Evolutionary conservation across 768 basidiomycete species (phyloP), one percentile per base, ranked within the genome.

Genomic region (Kwoniella mangroviensis): DNA sequence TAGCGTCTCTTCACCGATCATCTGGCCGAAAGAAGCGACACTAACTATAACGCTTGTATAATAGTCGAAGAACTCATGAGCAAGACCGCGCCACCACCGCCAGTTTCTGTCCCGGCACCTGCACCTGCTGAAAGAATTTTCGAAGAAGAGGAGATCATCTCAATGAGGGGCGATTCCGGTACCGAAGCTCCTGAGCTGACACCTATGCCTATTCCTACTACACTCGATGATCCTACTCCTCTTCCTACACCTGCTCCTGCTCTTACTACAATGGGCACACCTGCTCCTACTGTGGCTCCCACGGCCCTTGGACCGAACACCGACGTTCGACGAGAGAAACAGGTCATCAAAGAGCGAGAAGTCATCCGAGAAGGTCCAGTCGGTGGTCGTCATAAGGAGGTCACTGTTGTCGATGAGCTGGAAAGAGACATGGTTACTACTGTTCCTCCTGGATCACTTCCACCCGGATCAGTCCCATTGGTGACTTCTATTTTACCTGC

Each of bases 1-100:
- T 6, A 34, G 24, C 19, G 34, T 34, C 6, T 7, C 34, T 34
- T 34, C 34, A 34, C 34, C 34, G 34, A 0, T 34, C 34, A 7
- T 5, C 34, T 34, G 34, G 34, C 34, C 34, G 34, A 34, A 34
- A 34, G 6, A 34, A 7, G 6, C 34, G 34, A 34, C 4, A 49
- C 4, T 49, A 12, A 49, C 19, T 19, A 0, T 49, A 4, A 15
- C 6, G 45, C 45, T 49, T 49, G 45, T 15, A 0, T 56, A 17
- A 21, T 54, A 81, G 81, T 82, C 51, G 67, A 79, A 12, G 78
- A 80, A 45, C 71, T 82, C 51, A 77, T 79, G 71, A 63, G 63
- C 22, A 73, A 75, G 11, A 73, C 65, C 4, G 72, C 40, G 49
- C 59, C 52, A n/a, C 57, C 52, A 69, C 63, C 58, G 4, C 40